These are phyloP conservation scores for Trichoderma sp. DNA, from an alignment of 2,329 filamentous ascomycete species.

Conservation along the genomic window DNA sequence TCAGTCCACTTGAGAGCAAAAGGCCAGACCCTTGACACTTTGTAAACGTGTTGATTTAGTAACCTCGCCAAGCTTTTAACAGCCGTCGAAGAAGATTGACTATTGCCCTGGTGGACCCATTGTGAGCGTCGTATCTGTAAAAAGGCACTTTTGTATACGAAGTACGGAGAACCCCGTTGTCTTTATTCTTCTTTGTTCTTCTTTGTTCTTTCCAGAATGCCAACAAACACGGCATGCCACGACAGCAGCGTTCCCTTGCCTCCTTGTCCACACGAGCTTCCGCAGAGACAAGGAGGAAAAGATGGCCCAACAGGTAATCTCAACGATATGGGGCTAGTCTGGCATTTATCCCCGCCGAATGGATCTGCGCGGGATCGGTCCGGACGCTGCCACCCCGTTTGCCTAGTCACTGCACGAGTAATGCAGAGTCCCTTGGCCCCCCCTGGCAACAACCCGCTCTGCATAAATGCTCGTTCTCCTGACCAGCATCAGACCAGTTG, in stretches of 20 bases:
- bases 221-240: background rate
- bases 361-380: constrained; percentile 20
- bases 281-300: background rate
- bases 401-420: constrained; percentile 3
- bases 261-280: background rate
- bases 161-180: background rate
- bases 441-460: background rate
- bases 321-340: background rate
- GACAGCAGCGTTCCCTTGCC: background rate
- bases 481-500: constrained; percentile 2
- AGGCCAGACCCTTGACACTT: background rate
- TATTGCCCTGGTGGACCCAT: background rate
- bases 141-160: background rate
- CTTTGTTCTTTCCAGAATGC: background rate
- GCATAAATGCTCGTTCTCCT: constrained; percentile 11
- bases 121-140: background rate
- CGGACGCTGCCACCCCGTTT: constrained; percentile 2
- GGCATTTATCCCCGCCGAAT: constrained; percentile 6
- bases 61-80: background rate
- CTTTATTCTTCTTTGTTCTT: background rate
- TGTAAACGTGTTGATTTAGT: background rate
- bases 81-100: background rate
- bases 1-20: background rate
- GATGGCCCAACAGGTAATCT: background rate
- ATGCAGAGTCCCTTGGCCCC: background rate